phyloP scores from a whole-genome alignment of 129 eudicot species.

The Arctium minus region DNA sequence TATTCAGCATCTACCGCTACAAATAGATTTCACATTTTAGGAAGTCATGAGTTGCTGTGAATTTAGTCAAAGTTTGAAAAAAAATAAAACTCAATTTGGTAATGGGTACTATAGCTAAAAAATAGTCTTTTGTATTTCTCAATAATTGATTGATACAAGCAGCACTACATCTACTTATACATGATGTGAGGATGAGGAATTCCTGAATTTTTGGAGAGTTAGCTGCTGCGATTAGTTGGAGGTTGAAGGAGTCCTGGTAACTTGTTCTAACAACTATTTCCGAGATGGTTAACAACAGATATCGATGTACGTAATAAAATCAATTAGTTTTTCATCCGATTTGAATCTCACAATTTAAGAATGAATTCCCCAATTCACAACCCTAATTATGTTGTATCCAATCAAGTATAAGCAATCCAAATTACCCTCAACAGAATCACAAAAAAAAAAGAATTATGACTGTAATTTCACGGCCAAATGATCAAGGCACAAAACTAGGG shows the following conservation, averaged over 20 bases:
- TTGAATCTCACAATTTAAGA: background rate
- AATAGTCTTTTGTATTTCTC: background rate
- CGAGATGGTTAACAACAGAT: background rate
- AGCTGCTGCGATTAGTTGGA: background rate
- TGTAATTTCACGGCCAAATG: background rate
- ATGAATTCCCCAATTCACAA: slow-evolving; percentile 4
- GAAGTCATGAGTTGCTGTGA: background rate
- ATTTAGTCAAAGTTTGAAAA: background rate
- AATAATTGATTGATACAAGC: background rate
- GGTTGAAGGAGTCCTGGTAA: background rate
- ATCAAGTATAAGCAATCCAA: slow-evolving; percentile 7
- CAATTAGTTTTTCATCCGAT: background rate
- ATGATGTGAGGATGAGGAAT: background rate
- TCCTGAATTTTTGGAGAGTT: background rate
- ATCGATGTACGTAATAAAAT: background rate
- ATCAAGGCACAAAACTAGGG: background rate
- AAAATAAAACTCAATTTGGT: background rate
- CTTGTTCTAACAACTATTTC: background rate
- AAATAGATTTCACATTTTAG: background rate
- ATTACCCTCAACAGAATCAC: background rate
- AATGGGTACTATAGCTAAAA: background rate
- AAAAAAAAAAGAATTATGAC: background rate
- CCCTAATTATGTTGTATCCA: slow-evolving; percentile 4
- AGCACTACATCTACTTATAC: background rate
- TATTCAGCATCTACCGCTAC: background rate